Conservation (phyloP, 75 land plant species). For the Sequoia sempervirens region DNA sequence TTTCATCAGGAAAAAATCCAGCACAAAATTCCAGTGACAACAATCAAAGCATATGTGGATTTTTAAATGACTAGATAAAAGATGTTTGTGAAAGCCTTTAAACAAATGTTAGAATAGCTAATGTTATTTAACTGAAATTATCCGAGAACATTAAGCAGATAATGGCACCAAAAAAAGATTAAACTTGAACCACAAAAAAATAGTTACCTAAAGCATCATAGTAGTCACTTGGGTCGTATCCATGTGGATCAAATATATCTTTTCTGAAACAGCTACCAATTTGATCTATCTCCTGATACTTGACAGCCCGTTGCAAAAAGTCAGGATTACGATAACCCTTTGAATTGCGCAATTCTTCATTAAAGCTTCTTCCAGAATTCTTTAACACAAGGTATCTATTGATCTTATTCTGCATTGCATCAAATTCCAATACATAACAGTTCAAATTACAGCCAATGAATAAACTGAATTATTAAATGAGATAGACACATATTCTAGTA, state of each 20-base stretch:
- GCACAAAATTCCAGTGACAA: neutral
- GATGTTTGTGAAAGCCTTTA: constrained; percentile 9
- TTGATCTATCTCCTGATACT: constrained; percentile 87
- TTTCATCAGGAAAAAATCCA: neutral
- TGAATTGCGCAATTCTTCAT: constrained; percentile 80
- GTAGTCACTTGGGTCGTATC: constrained; percentile 85
- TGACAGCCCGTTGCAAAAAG: constrained; percentile 92
- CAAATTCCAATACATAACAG: neutral
- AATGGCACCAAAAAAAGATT: constrained; percentile 3
- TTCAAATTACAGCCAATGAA: neutral
- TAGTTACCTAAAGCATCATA: constrained; percentile 82
- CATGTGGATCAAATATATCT: constrained; percentile 95
- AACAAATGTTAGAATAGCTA: constrained; percentile 1
- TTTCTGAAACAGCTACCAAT: constrained; percentile 91
- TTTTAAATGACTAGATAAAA: constrained; percentile 1
- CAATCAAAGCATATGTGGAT: neutral
- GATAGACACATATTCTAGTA: neutral
- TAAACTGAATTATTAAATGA: neutral
- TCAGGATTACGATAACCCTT: constrained; percentile 96
- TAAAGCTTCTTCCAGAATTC: constrained; percentile 76
- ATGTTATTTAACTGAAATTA: neutral
- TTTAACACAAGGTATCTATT: constrained; percentile 54
- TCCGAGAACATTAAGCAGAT: neutral
- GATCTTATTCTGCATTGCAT: constrained; percentile 63
- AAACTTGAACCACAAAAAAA: neutral